phyloP scores from a whole-genome alignment of 2,329 filamentous ascomycete genomes.

The Botrytis byssoidea region DNA sequence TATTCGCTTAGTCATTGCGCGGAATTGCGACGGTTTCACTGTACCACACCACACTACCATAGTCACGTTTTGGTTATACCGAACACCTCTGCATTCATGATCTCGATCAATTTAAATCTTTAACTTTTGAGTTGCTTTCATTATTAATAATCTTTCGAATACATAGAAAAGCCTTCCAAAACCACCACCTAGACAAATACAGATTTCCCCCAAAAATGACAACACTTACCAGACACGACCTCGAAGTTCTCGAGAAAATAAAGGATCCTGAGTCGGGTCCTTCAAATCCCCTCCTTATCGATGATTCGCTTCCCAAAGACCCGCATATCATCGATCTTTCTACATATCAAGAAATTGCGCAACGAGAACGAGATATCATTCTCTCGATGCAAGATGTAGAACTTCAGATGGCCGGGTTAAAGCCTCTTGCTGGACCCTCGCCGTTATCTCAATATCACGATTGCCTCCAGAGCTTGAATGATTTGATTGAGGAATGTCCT shows the following conservation, averaged over 20 bases:
- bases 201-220: constrained; percentile 44
- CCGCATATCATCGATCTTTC: constrained; percentile 53
- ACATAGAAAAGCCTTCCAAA: not conserved
- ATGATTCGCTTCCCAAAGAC: constrained; percentile 51
- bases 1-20: not conserved
- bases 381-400: constrained; percentile 55
- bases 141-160: not conserved
- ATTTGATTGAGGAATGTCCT: constrained; percentile 57
- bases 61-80: constrained; percentile 6
- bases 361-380: constrained; percentile 54
- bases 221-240: constrained; percentile 56
- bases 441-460: constrained; percentile 47
- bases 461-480: constrained; percentile 51
- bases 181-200: constrained; percentile 8
- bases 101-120: not conserved
- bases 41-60: not conserved
- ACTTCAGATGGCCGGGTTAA: constrained; percentile 43
- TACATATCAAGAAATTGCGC: constrained; percentile 52
- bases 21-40: constrained; percentile 1
- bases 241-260: constrained; percentile 64
- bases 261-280: constrained; percentile 64
- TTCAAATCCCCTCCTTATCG: constrained; percentile 52
- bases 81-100: not conserved
- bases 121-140: not conserved
- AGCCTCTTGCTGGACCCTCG: constrained; percentile 31